A percentile compares a stretch with the other conserved stretches of the same genome.
These are phyloP conservation scores for Physcomitrium patens DNA, from an alignment of 225 moss, liverwort and hornwort species.

Conservation along the genomic window DNA sequence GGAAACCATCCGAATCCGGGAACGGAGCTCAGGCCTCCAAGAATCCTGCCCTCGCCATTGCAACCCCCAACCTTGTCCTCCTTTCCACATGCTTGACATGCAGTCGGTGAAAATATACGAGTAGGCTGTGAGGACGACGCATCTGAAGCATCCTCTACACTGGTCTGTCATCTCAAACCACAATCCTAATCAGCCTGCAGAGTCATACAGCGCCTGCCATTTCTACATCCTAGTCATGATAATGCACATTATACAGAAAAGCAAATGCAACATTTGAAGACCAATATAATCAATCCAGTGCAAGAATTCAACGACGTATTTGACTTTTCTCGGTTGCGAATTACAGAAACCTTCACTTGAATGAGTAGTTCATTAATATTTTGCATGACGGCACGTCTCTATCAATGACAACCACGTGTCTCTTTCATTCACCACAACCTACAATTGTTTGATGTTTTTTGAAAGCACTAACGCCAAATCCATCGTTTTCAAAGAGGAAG, in stretches of 20 bases:
- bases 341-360: too few relatives aligned
- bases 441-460: too few relatives aligned
- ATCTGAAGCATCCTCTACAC: constrained; percentile 20
- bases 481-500: too few relatives aligned
- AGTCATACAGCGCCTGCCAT: neutral
- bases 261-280: too few relatives aligned
- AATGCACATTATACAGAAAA: neutral
- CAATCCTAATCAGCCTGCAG: neutral
- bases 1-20: constrained; percentile 94
- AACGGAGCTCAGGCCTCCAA: constrained; percentile 87
- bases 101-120: constrained; percentile 32
- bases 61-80: constrained; percentile 83
- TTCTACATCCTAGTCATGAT: neutral
- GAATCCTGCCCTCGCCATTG: constrained; percentile 94
- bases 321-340: too few relatives aligned
- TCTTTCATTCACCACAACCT: too few relatives aligned
- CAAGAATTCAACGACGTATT: too few relatives aligned
- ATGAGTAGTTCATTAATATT: too few relatives aligned
- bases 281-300: too few relatives aligned
- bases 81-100: constrained; percentile 81
- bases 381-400: too few relatives aligned
- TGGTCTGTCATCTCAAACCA: constrained; percentile 26
- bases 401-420: too few relatives aligned
- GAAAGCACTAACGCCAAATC: too few relatives aligned
- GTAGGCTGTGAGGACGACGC: constrained; percentile 34